A percentile compares a stretch with the other conserved stretches of the same genome.
Conservation (phyloP, 768 basidiomycete genomes). For the Termitomyces sp. region DNA sequence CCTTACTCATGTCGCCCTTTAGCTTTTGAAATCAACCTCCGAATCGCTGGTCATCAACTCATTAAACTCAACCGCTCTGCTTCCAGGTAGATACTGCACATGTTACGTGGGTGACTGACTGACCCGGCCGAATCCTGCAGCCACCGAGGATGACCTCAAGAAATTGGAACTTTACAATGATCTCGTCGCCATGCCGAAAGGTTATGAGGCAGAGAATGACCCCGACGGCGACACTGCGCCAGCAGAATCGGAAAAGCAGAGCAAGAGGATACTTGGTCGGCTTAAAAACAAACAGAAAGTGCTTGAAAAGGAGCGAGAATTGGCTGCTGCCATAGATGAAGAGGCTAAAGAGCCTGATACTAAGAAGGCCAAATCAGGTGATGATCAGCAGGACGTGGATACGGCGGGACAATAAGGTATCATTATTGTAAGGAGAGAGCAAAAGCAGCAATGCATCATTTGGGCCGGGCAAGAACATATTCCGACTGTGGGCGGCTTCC, state of each 20-base stretch:
- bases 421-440: not conserved
- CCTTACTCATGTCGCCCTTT: not conserved
- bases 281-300: conserved; percentile 53
- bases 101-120: not conserved
- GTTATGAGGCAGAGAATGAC: conserved; percentile 43
- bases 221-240: conserved; percentile 30
- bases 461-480: conserved; percentile 15
- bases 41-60: conserved; percentile 34
- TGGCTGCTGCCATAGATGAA: conserved; percentile 15
- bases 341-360: conserved; percentile 30
- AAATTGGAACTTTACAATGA: conserved; percentile 57
- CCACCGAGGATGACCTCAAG: conserved; percentile 46
- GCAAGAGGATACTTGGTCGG: conserved; percentile 47
- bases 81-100: conserved; percentile 42
- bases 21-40: conserved; percentile 34
- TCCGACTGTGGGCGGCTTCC: conserved; percentile 26
- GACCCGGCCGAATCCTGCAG: conserved; percentile 28
- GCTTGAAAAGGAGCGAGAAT: conserved; percentile 27
- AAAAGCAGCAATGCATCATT: not conserved
- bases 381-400: conserved; percentile 18
- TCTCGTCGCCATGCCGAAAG: conserved; percentile 47
- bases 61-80: conserved; percentile 43
- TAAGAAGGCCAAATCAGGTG: conserved; percentile 36
- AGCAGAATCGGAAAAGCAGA: conserved; percentile 28
- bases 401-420: conserved; percentile 16